Evolutionary conservation across 768 basidiomycete genomes (phyloP).

Genomic region (Podaxis mareebaensis): DNA sequence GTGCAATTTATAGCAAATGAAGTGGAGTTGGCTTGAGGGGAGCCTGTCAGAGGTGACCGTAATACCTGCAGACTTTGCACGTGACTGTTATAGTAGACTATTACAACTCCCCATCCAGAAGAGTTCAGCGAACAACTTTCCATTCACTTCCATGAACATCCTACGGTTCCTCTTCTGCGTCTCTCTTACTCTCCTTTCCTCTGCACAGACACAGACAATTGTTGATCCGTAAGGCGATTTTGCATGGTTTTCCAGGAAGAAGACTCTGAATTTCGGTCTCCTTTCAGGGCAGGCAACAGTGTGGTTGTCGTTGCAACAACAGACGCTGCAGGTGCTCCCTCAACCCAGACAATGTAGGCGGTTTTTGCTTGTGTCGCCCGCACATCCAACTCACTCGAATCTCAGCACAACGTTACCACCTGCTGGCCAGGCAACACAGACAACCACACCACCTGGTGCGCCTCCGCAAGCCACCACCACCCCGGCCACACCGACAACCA

Average conservation of each 20-base stretch:
- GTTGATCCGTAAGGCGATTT: slow-evolving; percentile 42
- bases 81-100: slow-evolving; percentile 3
- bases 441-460: slow-evolving; percentile 25
- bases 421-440: slow-evolving; percentile 18
- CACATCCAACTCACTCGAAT: neutral
- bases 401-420: slow-evolving; percentile 27
- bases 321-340: slow-evolving; percentile 37
- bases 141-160: slow-evolving; percentile 20
- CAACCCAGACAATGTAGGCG: slow-evolving; percentile 45
- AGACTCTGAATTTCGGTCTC: neutral
- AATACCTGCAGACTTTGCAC: neutral
- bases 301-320: slow-evolving; percentile 50
- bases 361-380: neutral
- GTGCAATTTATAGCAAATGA: slow-evolving; percentile 10
- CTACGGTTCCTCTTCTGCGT: slow-evolving; percentile 19
- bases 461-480: slow-evolving; percentile 23
- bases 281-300: slow-evolving; percentile 43
- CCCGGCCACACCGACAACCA: slow-evolving; percentile 23
- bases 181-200: slow-evolving; percentile 22
- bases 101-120: neutral
- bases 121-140: too few relatives aligned
- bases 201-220: slow-evolving; percentile 43
- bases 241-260: neutral
- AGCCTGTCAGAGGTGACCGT: too few relatives aligned
- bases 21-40: neutral